Evolutionary conservation across 495 filamentous ascomycete genomes (phyloP), one percentile per base, ranked within the genome.

Genomic region (Penicillium fimorum): DNA sequence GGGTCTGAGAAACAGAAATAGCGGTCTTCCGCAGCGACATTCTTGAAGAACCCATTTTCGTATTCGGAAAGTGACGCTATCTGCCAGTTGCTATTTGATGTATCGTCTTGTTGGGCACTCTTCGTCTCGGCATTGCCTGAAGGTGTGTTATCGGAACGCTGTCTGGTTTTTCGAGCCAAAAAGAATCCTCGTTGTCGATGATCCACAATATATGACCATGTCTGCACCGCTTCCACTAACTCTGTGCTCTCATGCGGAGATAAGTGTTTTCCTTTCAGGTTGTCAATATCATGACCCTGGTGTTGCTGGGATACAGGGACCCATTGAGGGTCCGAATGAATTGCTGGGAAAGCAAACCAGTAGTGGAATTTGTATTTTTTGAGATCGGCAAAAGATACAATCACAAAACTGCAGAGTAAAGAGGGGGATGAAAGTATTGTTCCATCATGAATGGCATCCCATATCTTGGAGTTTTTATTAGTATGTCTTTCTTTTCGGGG

Each of bases 331-430:
- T 92, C 86, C 0, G 95, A 93, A 71, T 92, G 91, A 24, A 98
- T 78, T 43, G 94, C 90, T 15, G 94, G 94, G 66, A 94, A 98
- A 2, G 84, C 94, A 70, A 97, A 96, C 84, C 92, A 92, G 71
- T 96, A 96, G 25, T 85, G 88, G 62, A 97, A 97, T 51, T 82
- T 87, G 74, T 96, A 97, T 66, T 92, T 96, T 74, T 98, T 98
- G 22, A 98, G 79, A 69, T 97, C 91, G 44, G 94, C 93, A 70
- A 90, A 98, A n/a, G 90, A 96, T 44, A 97, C 84, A 41, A 94
- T 83, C 8, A 86, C 74, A 71, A 97, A 97, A 9, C 88, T 92
- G 2, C 91, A 82, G 17, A 98, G 84, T 10, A 97, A 78, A 29
- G 93, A 96, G 12, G 95, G 94, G 30, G 90, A 89, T 11, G 90